Base-by-base conservation (phyloP, 2,329 filamentous ascomycete species). In the Cadophora sp. region DNA sequence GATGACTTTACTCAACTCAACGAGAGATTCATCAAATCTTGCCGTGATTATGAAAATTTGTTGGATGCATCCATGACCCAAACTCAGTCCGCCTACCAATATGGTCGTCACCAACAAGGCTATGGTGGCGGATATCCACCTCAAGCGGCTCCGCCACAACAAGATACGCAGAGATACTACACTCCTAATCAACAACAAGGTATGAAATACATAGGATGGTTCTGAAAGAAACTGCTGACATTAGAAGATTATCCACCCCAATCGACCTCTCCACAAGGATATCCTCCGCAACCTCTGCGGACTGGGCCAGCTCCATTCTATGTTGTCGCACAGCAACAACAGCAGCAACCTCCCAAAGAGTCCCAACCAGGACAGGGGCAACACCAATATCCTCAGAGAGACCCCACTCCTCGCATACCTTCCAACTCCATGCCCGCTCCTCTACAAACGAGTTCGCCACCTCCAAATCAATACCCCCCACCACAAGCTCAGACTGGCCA, bases 1-100 rank as follows among this genome's bases (percentile, higher is more conserved):
- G 96, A 99, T 80, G 96, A 99, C 79, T 98, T 99, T 77, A 97
- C 96, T 1, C 95, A 98, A 78, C 83, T 99, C 70, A 99, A 99
- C 76, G 96, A 99, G 80, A 98, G 98, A 81, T 99, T 99, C 80
- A 98, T 99, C 84, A 99, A 99, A 81, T 96, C 96, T 55, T 90
- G 96, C 71, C 88, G 95, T 74, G 96, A 99, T 80, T 99, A 99
- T 78, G 96, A 99, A 80, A 90, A 92, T 36, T 85, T 99, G n/a
- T 84, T 99, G 22, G 96, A 99, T 79, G 91, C 93, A 20, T 98
- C 95, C 65, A 98, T 99, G 95, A 89, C 94, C 0, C 95, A 97
- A 73, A 91, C 94, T n/a, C 89, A 92, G 62, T 91, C 92, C 75
- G 88, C 90, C 56, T 88, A 85, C 72, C 96, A 95, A 77, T 90